Evolutionary conservation across 202 grass and related monocot species (phyloP), one percentile per base, ranked within the genome.

Genomic region (Bolboschoenoplectus hybrid): DNA sequence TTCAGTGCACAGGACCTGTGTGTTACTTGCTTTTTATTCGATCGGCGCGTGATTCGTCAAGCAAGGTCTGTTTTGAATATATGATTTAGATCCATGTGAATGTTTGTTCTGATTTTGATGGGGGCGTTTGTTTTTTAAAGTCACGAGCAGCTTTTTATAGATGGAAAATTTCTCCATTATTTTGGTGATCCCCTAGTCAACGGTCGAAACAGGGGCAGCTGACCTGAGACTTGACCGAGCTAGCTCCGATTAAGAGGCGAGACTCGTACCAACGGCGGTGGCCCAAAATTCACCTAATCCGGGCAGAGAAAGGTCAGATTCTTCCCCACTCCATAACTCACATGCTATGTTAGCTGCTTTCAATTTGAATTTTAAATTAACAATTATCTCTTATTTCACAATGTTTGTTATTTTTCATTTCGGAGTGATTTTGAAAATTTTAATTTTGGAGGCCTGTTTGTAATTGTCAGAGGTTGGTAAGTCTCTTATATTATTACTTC

Each of bases 191-290:
- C 0, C 9, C 11, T 8, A 13, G 71, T 74, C 45, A 74, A 74
- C 12, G 14, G 45, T 74, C 71, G 13, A n/a, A 51, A 74, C 19
- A 74, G 71, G 2, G 19, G n/a, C 71, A 51, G 44, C 9, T 50
- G 46, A 51, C 46, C 47, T 51, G 45, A 51, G 71, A 74, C 14
- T 72, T 72, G 68, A 72, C 68, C 41, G 8, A 46, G 43, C 57
- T 61, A 46, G 43, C 57, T 61, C 57, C 6, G 19, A 61, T 19
- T 61, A 20, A 61, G 57, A 61, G 16, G 6, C 57, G 19, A 58
- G 57, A 61, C 57, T 6, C 17, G 26, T 26, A 26, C 26, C 26
- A 26, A 26, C 26, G 26, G 26, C 0, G 26, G 26, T 26, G 26
- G 26, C 26, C 26, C 26, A 26, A 26, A 26, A 26, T 26, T 26